Evolutionary conservation across 371 early-diverging fungal genomes (phyloP).

Genomic region (Mucor indicus): DNA sequence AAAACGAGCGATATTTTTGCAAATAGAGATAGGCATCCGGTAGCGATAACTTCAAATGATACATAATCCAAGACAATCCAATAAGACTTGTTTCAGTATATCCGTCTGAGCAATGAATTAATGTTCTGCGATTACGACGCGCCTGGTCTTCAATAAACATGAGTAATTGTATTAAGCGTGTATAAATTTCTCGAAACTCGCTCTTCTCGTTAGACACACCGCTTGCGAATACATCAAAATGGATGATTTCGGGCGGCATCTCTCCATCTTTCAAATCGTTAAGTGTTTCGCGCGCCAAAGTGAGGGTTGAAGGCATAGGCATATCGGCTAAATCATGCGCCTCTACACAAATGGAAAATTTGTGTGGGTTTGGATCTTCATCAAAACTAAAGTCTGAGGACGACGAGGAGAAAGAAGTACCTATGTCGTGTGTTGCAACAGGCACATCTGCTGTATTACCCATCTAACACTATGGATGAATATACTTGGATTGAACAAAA

Average conservation of each 20-base stretch:
- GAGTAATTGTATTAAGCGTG: conserved; percentile 27
- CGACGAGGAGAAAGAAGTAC: not conserved
- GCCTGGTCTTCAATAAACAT: conserved; percentile 38
- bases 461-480: conserved; percentile 27
- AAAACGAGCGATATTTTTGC: conserved; percentile 59
- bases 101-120: conserved; percentile 64
- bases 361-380: conserved; percentile 34
- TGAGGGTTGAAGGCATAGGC: conserved; percentile 45
- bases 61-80: conserved; percentile 55
- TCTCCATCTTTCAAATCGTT: conserved; percentile 25
- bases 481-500: not conserved
- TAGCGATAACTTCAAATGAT: conserved; percentile 39
- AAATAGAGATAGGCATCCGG: conserved; percentile 59
- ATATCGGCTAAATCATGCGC: conserved; percentile 56
- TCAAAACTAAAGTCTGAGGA: not conserved
- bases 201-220: conserved; percentile 16
- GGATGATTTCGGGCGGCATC: conserved; percentile 48
- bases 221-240: conserved; percentile 46
- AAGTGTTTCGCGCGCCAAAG: conserved; percentile 35
- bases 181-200: conserved; percentile 29
- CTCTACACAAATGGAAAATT: conserved; percentile 61
- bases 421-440: conserved; percentile 11
- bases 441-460: conserved; percentile 64
- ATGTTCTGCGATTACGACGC: conserved; percentile 26
- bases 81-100: conserved; percentile 60